A percentile compares a stretch with the other conserved stretches of the same genome.
phyloP scores from a whole-genome alignment of 805 yeast genomes.

The Clavispora asparagi region DNA sequence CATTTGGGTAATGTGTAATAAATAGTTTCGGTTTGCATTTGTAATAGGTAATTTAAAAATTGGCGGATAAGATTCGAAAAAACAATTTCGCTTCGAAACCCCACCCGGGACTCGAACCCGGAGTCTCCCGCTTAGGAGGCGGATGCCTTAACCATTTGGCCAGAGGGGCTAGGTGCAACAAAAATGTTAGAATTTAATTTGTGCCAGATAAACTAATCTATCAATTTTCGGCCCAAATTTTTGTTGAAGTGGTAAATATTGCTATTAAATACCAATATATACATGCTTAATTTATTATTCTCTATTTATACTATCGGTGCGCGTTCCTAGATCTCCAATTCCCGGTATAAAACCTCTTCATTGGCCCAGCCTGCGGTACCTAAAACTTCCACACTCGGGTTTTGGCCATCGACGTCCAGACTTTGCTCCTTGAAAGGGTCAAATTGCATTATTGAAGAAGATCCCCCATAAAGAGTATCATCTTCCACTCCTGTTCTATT shows the following conservation, averaged over 20 bases:
- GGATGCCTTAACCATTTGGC: conserved; percentile 54
- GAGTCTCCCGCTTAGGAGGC: conserved; percentile 37
- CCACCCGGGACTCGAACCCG: conserved; percentile 37
- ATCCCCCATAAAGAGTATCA: conserved; percentile 62
- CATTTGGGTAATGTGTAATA: background rate
- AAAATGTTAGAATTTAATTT: background rate
- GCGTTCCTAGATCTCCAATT: conserved; percentile 37
- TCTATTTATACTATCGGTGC: too few relatives aligned
- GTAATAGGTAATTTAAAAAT: too few relatives aligned
- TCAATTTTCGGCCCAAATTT: too few relatives aligned
- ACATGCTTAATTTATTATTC: too few relatives aligned
- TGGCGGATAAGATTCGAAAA: conserved; percentile 1
- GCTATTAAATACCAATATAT: too few relatives aligned
- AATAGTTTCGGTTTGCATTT: background rate
- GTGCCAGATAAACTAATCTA: background rate
- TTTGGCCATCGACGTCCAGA: conserved; percentile 26
- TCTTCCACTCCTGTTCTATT: conserved; percentile 80
- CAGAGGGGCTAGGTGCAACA: conserved; percentile 34
- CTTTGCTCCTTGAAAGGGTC: conserved; percentile 27
- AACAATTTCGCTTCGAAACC: conserved; percentile 12
- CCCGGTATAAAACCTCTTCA: conserved; percentile 62
- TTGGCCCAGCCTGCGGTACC: conserved; percentile 59
- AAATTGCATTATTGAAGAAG: conserved; percentile 54
- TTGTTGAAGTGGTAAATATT: too few relatives aligned
- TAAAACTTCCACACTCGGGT: conserved; percentile 44